These are phyloP conservation scores for Betula pendula DNA, from an alignment of 306 rosid genomes.

Conservation along the genomic window DNA sequence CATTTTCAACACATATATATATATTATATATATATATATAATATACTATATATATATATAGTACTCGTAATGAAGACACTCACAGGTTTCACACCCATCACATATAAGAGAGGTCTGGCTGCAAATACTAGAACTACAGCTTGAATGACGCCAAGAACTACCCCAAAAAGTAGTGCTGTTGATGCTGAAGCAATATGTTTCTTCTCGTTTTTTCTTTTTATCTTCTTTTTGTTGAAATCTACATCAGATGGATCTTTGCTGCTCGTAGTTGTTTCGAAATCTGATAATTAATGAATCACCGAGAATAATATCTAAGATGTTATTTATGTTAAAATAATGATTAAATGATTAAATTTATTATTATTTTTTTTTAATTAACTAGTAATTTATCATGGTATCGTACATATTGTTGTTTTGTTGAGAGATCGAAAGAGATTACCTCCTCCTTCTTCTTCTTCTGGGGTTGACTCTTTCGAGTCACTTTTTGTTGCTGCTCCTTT, in stretches of 20 bases:
- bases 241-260: constrained; percentile 26
- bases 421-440: constrained; percentile 26
- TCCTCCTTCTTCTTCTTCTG: constrained; percentile 23
- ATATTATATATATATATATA: background rate
- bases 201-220: constrained; percentile 45
- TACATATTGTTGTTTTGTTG: too few species aligned
- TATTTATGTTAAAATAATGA: too few species aligned
- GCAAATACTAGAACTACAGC: constrained; percentile 64
- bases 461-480: constrained; percentile 8
- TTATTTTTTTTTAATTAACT: too few species aligned
- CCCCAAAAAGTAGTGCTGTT: constrained; percentile 87
- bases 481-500: constrained; percentile 3
- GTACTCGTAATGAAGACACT: constrained; percentile 27
- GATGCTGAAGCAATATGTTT: constrained; percentile 83
- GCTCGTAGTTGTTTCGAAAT: constrained; percentile 24
- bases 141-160: constrained; percentile 78
- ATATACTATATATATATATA: background rate
- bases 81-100: constrained; percentile 85
- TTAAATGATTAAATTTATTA: too few species aligned
- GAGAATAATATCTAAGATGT: constrained; percentile 1
- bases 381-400: too few species aligned
- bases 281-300: constrained; percentile 31
- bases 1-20: background rate
- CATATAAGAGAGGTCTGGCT: constrained; percentile 68
- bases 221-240: constrained; percentile 24